Evolutionary conservation across 1,284 basidiomycete genomes (phyloP), one percentile per base, ranked within the genome.

Genomic region (Sanghuangporus baumii): DNA sequence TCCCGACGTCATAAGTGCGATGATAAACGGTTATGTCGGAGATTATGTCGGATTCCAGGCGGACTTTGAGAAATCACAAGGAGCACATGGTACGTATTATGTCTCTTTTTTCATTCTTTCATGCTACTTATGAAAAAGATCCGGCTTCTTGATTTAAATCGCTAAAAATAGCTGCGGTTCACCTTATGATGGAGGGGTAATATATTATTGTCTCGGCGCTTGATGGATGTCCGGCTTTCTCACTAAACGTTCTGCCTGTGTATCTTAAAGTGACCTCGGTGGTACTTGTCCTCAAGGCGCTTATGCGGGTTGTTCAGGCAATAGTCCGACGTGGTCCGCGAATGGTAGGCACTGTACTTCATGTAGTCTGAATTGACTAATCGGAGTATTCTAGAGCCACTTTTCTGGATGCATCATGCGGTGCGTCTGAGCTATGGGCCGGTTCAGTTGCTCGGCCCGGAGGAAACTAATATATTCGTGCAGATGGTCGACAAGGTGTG

Each of bases 401-500:
- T 78, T 26, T 77, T 77, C 66, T 76, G 71, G 71, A 57, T 76
- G 62, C 74, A 76, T 64, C 76, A 78, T 62, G 75, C 70, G 0
- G 76, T 76, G 64, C 57, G 72, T 65, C 36, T 2, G 50, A 26
- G 18, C 50, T 14, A 12, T 18, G 14, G 11, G 18, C 7, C 2
- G 2, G 20, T 11, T 52, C 16, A 6, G n/a, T 37, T 14, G 12
- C n/a, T 46, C 50, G 38, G 3, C 34, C 26, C 16, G 50, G 47
- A 31, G 3, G 3, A 31, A 31, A 31, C 26, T 31, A 5, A 31
- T 31, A 5, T 31, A 31, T 34, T 7, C 43, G n/a, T 23, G 14
- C 55, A 76, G 75, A 77, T 77, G 75, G 69, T 77, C 14, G 75
- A 77, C 65, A 75, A 74, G 64, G 62, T 77, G 6, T 78, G 75